phyloP scores from a whole-genome alignment of 495 filamentous ascomycete genomes.

The Chaetomium fimeti region DNA sequence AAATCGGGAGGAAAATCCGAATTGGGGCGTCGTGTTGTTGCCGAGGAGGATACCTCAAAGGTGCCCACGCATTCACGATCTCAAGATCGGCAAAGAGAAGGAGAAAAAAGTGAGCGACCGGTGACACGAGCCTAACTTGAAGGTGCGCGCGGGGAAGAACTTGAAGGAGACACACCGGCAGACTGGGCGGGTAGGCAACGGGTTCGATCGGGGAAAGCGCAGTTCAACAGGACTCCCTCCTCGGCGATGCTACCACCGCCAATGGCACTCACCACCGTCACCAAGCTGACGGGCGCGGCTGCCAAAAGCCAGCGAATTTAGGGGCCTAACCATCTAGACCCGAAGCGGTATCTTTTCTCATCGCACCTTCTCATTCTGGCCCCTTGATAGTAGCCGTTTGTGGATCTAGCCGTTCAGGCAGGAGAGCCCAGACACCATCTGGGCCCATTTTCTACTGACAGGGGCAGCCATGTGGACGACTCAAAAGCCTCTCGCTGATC shows the following conservation, averaged over 20 bases:
- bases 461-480: background rate
- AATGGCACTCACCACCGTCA: no score
- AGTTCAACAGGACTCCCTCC: no score
- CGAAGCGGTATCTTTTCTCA: constrained; percentile 1
- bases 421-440: no score
- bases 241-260: no score
- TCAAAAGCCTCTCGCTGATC: background rate
- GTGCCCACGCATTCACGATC: background rate
- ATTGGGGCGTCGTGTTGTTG: background rate
- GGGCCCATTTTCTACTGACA: background rate
- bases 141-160: background rate
- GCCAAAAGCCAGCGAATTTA: background rate
- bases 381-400: background rate
- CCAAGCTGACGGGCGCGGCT: background rate
- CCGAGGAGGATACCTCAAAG: background rate
- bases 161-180: no score
- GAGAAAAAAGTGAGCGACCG: background rate
- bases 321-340: background rate
- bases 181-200: no score
- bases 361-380: background rate
- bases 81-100: background rate
- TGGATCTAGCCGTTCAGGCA: background rate
- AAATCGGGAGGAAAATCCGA: background rate
- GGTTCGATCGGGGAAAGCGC: no score
- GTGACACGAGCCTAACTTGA: background rate